Base-by-base conservation (phyloP, 495 filamentous ascomycete species). In the Neurospora sp. region DNA sequence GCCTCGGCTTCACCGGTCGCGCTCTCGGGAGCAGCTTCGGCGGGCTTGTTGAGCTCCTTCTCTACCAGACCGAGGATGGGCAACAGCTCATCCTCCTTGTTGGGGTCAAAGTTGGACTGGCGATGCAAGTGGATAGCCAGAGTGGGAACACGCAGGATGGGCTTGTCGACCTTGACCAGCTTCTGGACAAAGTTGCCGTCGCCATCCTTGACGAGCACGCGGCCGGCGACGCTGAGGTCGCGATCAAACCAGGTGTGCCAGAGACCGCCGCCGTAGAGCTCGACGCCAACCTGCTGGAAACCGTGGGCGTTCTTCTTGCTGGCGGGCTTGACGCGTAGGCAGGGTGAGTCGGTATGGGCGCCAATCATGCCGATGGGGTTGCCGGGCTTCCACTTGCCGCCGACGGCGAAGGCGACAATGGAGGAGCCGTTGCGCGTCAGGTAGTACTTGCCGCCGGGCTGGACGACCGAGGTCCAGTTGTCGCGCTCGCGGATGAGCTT, bases 281-380 rank as follows among this genome's bases (percentile, higher is more conserved):
- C 96, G 69, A 97, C 94, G 70, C 94, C 96, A 59, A 98, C 92
- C 82, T 99, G 96, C 69, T 98, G 79, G 83, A 94, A 99, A n/a
- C 95, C 94, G 75, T 92, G 92, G 70, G 81, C 82, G 74, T 80
- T 82, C 83, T 94, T 96, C 85, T 94, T 97, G 83, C 93, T 97
- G 40, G 96, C 89, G 5, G 96, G 96, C 84, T 99, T 99, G 76
- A 99, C 83, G 69, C 96, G 90, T 69, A 98, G 86, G 70, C 92
- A 92, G 0, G 93, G 93, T 5, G 95, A 98, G 81, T 99, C 96
- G 31, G 96, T 98, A 83, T 99, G 96, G 69, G 96, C 94, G 77
- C 96, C 96, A 74, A 99, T 89, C 92, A 98, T 96, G 78, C 92
- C 90, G 79, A 99, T 92, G 11, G 95, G 89, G 81, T 97, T 97